Evolutionary conservation across 2,329 filamentous ascomycete species (phyloP), one percentile per base, ranked within the genome.

Genomic region (Diaporthe citriasiana): DNA sequence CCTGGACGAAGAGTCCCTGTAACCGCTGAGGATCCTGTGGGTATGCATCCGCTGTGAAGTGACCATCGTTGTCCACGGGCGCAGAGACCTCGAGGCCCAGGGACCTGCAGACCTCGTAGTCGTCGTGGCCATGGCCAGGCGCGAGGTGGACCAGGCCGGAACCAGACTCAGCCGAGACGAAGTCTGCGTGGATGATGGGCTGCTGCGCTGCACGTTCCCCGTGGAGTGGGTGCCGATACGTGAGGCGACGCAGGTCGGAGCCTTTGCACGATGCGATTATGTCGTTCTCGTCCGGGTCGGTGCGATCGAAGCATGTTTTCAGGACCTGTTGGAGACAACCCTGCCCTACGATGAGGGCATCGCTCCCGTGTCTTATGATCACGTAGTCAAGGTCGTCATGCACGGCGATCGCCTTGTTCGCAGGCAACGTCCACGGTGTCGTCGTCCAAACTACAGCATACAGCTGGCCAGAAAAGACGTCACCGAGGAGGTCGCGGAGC

Each of bases 371-470:
- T 71, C 87, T 85, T 50, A 97, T 85, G 27, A 97, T 83, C 5
- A 87, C 87, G 81, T 98, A 99, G 56, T 91, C 86, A 75, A 98
- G 84, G 51, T 94, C 91, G 9, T 89, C 85, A 78, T 95, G 91
- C 47, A 98, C 89, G 3, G 95, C 95, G 81, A 99, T 95, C 0
- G 94, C 95, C 80, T 91, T 91, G 81, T 99, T 99, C 2, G 96
- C 95, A 0, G 97, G 96, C 7, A 99, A 86, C 0, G 97, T 99
- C 97, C 97, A 99, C 0, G 97, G 97, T 0, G 97, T 99, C 0
- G 97, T 99, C 2, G 97, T 99, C 97, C 97, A 99, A 69, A 98
- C 94, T n/a, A 97, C 89, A n/a, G 93, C 94, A 81, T 89, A 93
- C 15, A 98, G 80, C 7, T 86, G 84, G 5, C 87, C 87, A 8